Evolutionary conservation across 768 basidiomycete genomes (phyloP).

Genomic region (Suillus tomentosus): DNA sequence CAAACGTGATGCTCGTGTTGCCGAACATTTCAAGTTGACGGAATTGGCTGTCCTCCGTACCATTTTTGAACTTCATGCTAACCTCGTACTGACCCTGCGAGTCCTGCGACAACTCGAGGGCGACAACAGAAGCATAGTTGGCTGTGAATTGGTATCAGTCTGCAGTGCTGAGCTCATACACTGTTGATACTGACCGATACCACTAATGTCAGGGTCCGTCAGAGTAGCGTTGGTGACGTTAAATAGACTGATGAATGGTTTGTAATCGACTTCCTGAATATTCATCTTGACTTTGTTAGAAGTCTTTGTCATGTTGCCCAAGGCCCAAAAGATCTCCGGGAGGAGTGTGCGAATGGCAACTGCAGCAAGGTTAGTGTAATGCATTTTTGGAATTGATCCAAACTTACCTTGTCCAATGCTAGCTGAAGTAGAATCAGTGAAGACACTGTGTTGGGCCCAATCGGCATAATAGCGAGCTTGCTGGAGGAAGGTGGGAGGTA

Average conservation of each 20-base stretch:
- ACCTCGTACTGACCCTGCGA: constrained; percentile 70
- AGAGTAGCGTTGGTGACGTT: constrained; percentile 66
- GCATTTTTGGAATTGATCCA: neutral
- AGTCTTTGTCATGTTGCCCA: constrained; percentile 75
- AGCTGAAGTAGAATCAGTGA: constrained; percentile 56
- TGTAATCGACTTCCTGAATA: constrained; percentile 79
- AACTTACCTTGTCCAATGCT: constrained; percentile 77
- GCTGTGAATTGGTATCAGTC: constrained; percentile 41
- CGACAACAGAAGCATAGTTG: constrained; percentile 70
- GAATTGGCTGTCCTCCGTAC: constrained; percentile 57
- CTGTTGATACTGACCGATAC: constrained; percentile 54
- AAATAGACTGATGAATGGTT: constrained; percentile 87
- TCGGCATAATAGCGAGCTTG: constrained; percentile 76
- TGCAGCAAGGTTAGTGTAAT: constrained; percentile 27
- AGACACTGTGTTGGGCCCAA: constrained; percentile 75
- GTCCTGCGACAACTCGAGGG: constrained; percentile 66
- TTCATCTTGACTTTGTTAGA: constrained; percentile 76
- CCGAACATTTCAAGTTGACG: constrained; percentile 70
- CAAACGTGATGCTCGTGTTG: constrained; percentile 24
- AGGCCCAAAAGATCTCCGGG: constrained; percentile 52
- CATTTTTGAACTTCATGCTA: constrained; percentile 83
- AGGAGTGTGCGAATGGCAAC: constrained; percentile 63
- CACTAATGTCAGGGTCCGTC: constrained; percentile 59
- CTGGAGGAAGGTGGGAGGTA: constrained; percentile 68
- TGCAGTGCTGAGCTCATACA: neutral